Percentiles rank a stretch among this genome's conserved stretches.
These are phyloP conservation scores for Salinomyces thailandicus DNA, from an alignment of 2,329 filamentous ascomycete genomes.

Conservation along the genomic window DNA sequence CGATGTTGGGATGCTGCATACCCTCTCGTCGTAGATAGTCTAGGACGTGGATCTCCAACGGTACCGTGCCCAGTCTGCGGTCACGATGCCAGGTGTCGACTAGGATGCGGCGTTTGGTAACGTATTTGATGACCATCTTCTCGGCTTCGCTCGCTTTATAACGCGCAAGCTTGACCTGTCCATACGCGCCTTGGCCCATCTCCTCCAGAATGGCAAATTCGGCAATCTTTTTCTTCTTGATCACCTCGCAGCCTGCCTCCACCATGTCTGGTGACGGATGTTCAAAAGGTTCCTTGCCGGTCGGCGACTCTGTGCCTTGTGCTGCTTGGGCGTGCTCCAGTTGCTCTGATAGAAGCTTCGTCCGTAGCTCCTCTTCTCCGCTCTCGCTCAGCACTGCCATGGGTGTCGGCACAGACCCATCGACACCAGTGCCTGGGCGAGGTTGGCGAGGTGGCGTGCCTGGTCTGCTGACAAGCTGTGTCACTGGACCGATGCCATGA, in stretches of 20 bases:
- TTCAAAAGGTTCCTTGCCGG: constrained; percentile 27
- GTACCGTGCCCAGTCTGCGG: constrained; percentile 82
- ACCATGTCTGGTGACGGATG: constrained; percentile 28
- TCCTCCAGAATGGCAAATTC: constrained; percentile 92
- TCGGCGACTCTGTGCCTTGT: constrained; percentile 4
- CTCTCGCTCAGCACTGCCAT: constrained; percentile 23
- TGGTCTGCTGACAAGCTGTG: constrained; percentile 52
- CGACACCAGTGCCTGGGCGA: constrained; percentile 11
- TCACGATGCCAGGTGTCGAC: constrained; percentile 98
- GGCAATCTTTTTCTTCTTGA: constrained; percentile 67
- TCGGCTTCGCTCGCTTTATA: constrained; percentile 61
- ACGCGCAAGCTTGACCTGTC: constrained; percentile 88
- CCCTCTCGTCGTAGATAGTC: constrained; percentile 76
- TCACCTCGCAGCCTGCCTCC: constrained; percentile 19
- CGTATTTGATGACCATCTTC: constrained; percentile 93
- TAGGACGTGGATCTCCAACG: constrained; percentile 90
- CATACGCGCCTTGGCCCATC: constrained; percentile 96
- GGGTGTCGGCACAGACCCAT: constrained; percentile 19
- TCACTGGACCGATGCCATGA: constrained; percentile 50
- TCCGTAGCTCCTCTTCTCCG: constrained; percentile 26
- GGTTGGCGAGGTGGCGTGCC: constrained; percentile 68
- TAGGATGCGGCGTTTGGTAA: constrained; percentile 90
- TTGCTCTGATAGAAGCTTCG: constrained; percentile 42
- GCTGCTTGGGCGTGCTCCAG: constrained; percentile 24
- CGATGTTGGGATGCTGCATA: constrained; percentile 53